phyloP scores from a whole-genome alignment of 169 alveolate species.

The Eimeria zaria region DNA sequence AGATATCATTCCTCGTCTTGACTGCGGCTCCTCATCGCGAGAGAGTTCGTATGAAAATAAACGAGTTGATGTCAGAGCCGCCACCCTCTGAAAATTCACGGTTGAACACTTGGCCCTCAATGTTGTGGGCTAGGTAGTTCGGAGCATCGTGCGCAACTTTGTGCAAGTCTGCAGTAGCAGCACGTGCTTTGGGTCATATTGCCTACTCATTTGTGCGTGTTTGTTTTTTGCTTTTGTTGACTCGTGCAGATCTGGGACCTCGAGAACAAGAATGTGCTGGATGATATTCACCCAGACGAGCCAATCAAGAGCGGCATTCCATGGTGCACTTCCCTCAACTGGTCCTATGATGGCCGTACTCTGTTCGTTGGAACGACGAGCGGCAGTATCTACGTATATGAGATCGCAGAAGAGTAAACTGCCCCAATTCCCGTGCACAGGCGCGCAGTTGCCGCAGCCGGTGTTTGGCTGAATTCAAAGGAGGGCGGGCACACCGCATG shows the following conservation, averaged over 20 bases:
- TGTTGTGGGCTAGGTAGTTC: too few relatives aligned
- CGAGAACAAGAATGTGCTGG: slow-evolving; percentile 96
- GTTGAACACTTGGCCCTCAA: too few relatives aligned
- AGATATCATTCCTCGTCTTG: slow-evolving; percentile 83
- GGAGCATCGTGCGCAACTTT: background rate
- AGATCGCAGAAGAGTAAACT: slow-evolving; percentile 85
- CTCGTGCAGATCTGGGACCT: slow-evolving; percentile 94
- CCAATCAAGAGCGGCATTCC: slow-evolving; percentile 96
- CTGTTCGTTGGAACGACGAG: slow-evolving; percentile 97
- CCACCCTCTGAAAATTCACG: too few relatives aligned
- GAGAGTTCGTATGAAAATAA: slow-evolving; percentile 22
- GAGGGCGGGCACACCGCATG: background rate
- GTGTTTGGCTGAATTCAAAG: background rate
- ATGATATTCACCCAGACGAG: slow-evolving; percentile 95
- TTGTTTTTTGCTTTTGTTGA: background rate
- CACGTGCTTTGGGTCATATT: background rate
- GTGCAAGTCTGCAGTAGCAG: background rate
- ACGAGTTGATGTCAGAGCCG: slow-evolving; percentile 15
- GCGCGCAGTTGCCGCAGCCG: slow-evolving; percentile 17
- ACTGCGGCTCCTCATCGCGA: slow-evolving; percentile 32
- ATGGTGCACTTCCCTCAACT: slow-evolving; percentile 97
- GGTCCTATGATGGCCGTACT: slow-evolving; percentile 97
- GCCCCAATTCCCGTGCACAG: background rate
- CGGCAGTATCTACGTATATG: slow-evolving; percentile 96
- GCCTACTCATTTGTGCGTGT: background rate